Percentiles rank a stretch among this genome's conserved stretches.
phyloP scores from a whole-genome alignment of 202 grass and related monocot genomes.

The Setaria italica region DNA sequence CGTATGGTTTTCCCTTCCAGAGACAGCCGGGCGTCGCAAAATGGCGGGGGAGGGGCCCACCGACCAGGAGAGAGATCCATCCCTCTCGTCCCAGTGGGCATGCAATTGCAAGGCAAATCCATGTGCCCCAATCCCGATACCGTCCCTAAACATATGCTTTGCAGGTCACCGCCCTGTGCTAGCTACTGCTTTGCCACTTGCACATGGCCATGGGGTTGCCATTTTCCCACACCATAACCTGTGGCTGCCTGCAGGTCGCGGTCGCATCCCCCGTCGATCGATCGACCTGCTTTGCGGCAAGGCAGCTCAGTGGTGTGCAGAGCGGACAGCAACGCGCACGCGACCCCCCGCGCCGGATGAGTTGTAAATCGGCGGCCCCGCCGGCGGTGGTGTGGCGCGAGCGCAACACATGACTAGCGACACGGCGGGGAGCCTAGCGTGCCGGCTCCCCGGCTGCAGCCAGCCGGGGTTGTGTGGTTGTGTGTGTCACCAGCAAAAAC shows the following conservation, averaged over 20 bases:
- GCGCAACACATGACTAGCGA: slow-evolving; percentile 8
- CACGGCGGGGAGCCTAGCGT: too few species aligned
- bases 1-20: neutral
- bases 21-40: slow-evolving; percentile 31
- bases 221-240: slow-evolving; percentile 29
- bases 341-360: slow-evolving; percentile 14
- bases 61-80: neutral
- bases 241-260: neutral
- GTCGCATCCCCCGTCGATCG: neutral
- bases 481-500: slow-evolving; percentile 47
- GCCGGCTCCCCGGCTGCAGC: too few species aligned
- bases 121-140: slow-evolving; percentile 54
- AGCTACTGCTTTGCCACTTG: slow-evolving; percentile 12
- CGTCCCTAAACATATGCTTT: slow-evolving; percentile 26
- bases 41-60: neutral
- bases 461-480: too few species aligned
- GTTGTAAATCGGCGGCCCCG: slow-evolving; percentile 32
- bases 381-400: neutral
- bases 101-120: slow-evolving; percentile 18
- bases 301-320: neutral
- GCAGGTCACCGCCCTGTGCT: neutral
- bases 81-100: neutral
- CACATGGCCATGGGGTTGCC: neutral
- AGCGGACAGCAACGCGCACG: slow-evolving; percentile 37
- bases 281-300: slow-evolving; percentile 4